Conservation (phyloP, 768 basidiomycete genomes). For the Lyophyllum shimeji region DNA sequence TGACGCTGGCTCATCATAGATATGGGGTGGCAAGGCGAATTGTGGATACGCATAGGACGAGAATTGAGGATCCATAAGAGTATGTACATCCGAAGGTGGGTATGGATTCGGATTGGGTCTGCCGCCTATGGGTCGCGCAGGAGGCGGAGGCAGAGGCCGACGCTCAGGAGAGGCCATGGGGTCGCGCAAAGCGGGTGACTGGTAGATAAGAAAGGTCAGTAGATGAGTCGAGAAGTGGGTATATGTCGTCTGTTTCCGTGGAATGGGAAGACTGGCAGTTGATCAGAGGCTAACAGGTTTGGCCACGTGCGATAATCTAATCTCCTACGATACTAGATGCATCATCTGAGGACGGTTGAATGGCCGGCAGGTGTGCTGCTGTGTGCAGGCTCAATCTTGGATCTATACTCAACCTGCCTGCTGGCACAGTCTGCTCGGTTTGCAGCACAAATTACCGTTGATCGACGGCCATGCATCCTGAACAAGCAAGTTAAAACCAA, state of each 20-base stretch:
- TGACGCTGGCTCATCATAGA: constrained; percentile 43
- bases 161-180: constrained; percentile 9
- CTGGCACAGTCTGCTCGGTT: not conserved
- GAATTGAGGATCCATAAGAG: constrained; percentile 35
- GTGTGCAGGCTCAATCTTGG: constrained; percentile 2
- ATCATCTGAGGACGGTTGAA: too few species aligned
- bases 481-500: constrained; percentile 15
- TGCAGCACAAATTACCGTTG: constrained; percentile 15
- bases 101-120: constrained; percentile 30
- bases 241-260: not conserved
- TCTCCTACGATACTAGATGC: too few species aligned
- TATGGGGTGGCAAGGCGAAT: constrained; percentile 33
- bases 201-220: not conserved
- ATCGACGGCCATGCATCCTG: constrained; percentile 14
- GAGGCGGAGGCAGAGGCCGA: constrained; percentile 30
- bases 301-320: constrained; percentile 16
- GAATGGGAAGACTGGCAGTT: constrained; percentile 3
- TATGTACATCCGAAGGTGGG: constrained; percentile 25
- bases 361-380: not conserved
- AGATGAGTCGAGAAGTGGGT: not conserved
- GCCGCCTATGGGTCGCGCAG: constrained; percentile 24
- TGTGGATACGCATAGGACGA: constrained; percentile 43
- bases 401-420: not conserved
- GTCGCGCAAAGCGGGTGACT: too few species aligned
- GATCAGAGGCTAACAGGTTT: constrained; percentile 12